Base-by-base conservation (phyloP, 2,329 filamentous ascomycete species). In the Aspergillus thermomutatus region DNA sequence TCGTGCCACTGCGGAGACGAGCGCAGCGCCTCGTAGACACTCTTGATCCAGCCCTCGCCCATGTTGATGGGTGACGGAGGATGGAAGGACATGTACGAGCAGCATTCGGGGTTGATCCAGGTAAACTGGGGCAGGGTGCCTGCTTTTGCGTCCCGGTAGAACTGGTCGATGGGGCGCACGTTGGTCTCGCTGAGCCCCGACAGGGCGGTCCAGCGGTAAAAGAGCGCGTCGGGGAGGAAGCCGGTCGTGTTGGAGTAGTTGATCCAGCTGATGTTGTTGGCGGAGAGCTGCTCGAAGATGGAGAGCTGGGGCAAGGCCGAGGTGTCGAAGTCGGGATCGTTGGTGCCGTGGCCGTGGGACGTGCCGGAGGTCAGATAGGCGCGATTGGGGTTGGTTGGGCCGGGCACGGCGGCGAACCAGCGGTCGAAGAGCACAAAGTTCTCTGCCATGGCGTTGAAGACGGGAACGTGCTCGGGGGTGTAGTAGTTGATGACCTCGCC, bases 71-170 rank as follows among this genome's bases (percentile, higher is more conserved):
- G 76, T 3, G 74, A 76, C 0, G 75, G 72, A 0, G 77, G 78
- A 55, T 80, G 78, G 69, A 78, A 77, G 14, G 77, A 79, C 57
- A 73, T 82, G 60, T 79, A 78, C 17, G 72, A 72, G 62, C 82
- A 81, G 70, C 82, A 80, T 58, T 78, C 77, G 3, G 79, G 77
- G 62, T 79, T 84, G 68, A 80, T 73, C 65, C 80, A 82, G 60
- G 74, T 77, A 54, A 80, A 77, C 43, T 71, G 67, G 4, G 78
- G 74, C 1, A 81, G 70, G 0, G 66, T 72, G n/a, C 79, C 79
- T 4, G 72, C 71, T 7, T 69, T 63, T 4, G 79, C 79, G 60
- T 80, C 79, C 3, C 61, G 59, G 64, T 76, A 80, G 62, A 81
- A 81, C 41, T 75, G 64, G 19, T 72, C 66, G 3, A 80, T 61